Base-by-base conservation (phyloP, 352 stramenopile species). In the Saprolegnia diclina region DNA sequence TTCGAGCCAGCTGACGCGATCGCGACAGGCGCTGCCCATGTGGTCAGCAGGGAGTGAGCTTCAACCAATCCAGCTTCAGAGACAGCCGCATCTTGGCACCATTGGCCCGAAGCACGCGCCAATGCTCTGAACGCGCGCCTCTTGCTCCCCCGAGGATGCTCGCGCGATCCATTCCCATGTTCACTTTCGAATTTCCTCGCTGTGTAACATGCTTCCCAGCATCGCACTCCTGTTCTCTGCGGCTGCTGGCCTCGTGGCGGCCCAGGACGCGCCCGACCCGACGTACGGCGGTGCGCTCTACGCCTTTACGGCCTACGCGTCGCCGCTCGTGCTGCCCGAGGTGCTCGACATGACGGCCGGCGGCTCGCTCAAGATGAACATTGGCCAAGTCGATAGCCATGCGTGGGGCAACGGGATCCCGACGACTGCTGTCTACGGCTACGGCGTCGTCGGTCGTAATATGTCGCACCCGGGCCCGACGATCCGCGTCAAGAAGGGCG, bases 401-500 rank as follows among this genome's bases (percentile, higher is more conserved):
- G 82, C 77, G 73, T 69, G 63, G 63, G 76, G 74, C 7, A 74
- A 82, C 64, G 77, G 79, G n/a, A 74, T 73, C 7, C 56, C 82
- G 40, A 61, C 63, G 0, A 77, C 74, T 16, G 74, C 77, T n/a
- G 80, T 83, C 42, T 85, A 79, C 42, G 79, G 79, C 57, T 85
- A 85, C 37, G 79, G 67, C 18, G 46, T 18, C 18, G 45, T 21
- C 10, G 63, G 63, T 9, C 38, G 21, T 13, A 22, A 26, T 4
- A 6, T 52, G 13, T 80, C 77, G 46, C 80, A 82, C 53, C 77
- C 79, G 18, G 79, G 77, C 5, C 79, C 79, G 37, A 87, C 79
- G 6, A 77, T 87, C 63, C 78, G 82, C 55, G 78, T 81, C 42
- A 74, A 76, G 46, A 64, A 56, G 46, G 75, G 73, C 16, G 71